Conservation (phyloP, 2,329 filamentous ascomycete genomes). For the Anthostomella pinea region DNA sequence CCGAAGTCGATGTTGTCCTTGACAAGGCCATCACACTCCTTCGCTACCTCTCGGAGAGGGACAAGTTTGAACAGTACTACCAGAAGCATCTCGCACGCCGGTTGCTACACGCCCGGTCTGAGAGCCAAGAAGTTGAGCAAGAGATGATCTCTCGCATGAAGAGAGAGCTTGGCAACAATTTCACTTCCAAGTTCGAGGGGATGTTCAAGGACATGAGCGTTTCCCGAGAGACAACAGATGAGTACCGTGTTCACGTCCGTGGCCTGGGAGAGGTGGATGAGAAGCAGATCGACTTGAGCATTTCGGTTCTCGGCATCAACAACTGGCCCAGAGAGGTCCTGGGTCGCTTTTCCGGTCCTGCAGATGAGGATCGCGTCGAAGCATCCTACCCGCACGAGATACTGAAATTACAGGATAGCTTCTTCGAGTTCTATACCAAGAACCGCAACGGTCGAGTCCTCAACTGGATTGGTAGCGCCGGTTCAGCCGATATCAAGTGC, state of each 20-base stretch:
- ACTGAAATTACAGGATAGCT: slow-evolving; percentile 73
- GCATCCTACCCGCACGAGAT: slow-evolving; percentile 77
- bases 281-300: slow-evolving; percentile 71
- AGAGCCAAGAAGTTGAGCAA: slow-evolving; percentile 89
- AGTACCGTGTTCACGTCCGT: slow-evolving; percentile 68
- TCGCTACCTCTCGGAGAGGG: slow-evolving; percentile 85
- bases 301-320: slow-evolving; percentile 87
- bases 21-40: slow-evolving; percentile 88
- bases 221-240: slow-evolving; percentile 76
- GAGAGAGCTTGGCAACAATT: slow-evolving; percentile 89
- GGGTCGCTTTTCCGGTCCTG: slow-evolving; percentile 55
- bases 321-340: slow-evolving; percentile 94
- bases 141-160: slow-evolving; percentile 98
- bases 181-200: slow-evolving; percentile 87
- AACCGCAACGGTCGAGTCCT: slow-evolving; percentile 86
- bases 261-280: slow-evolving; percentile 50
- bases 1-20: slow-evolving; percentile 77
- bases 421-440: slow-evolving; percentile 82
- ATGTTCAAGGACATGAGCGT: slow-evolving; percentile 98
- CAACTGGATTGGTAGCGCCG: slow-evolving; percentile 71
- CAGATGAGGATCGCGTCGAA: slow-evolving; percentile 41
- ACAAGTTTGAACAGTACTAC: slow-evolving; percentile 95
- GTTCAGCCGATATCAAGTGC: slow-evolving; percentile 83
- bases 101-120: slow-evolving; percentile 81
- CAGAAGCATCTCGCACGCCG: slow-evolving; percentile 93